Conservation (phyloP, 2,329 filamentous ascomycete species). For the Myriosclerotinia curreyana region DNA sequence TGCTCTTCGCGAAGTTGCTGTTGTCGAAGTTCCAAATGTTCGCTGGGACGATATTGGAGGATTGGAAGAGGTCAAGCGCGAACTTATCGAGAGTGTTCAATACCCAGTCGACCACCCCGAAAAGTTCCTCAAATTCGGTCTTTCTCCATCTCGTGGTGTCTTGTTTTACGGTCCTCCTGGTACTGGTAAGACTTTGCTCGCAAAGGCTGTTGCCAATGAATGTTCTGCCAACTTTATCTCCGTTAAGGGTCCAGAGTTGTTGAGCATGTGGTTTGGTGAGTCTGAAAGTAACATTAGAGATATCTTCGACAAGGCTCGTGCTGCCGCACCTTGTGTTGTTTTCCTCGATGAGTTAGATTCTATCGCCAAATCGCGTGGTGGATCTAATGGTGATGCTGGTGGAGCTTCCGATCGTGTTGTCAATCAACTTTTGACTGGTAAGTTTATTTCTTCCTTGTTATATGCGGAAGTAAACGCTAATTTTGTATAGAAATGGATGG, state of each 20-base stretch:
- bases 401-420: constrained; percentile 99
- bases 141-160: constrained; percentile 96
- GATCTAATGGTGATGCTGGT: constrained; percentile 90
- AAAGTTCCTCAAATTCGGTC: constrained; percentile 99
- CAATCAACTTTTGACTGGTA: constrained; percentile 97
- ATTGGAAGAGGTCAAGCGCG: constrained; percentile 96
- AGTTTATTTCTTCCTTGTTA: constrained; percentile 39
- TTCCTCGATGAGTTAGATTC: constrained; percentile 99
- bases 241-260: constrained; percentile 94
- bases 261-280: constrained; percentile 99
- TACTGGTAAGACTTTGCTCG: constrained; percentile 99
- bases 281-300: constrained; percentile 99
- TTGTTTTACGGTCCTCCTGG: constrained; percentile 98
- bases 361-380: constrained; percentile 98
- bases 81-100: constrained; percentile 97
- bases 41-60: constrained; percentile 99
- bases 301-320: constrained; percentile 99
- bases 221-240: constrained; percentile 99
- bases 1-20: constrained; percentile 95
- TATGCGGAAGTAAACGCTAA: constrained; percentile 43
- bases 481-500: constrained; percentile 81
- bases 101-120: constrained; percentile 99
- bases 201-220: constrained; percentile 99
- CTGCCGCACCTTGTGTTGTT: constrained; percentile 94
- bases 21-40: constrained; percentile 98